Conservation (phyloP, 2,329 filamentous ascomycete genomes). For the Xylaria sp. region DNA sequence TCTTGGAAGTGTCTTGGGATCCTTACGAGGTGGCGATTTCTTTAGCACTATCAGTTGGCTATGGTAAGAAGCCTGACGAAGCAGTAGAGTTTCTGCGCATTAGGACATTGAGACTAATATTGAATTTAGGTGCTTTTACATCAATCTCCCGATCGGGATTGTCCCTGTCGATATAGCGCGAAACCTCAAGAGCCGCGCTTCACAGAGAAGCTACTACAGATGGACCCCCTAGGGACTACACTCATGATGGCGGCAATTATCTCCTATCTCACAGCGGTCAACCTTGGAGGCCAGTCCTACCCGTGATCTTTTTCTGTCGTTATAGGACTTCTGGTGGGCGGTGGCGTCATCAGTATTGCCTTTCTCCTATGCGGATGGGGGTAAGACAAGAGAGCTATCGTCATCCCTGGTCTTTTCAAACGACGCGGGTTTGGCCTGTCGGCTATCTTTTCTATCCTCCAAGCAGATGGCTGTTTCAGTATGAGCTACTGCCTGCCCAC, state of each 20-base stretch:
- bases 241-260: background rate
- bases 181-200: background rate
- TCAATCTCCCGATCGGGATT: slow-evolving; percentile 35
- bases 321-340: background rate
- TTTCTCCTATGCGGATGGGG: background rate
- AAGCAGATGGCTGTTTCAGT: background rate
- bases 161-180: slow-evolving; percentile 13
- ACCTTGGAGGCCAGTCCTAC: background rate
- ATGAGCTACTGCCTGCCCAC: slow-evolving; percentile 48
- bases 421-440: background rate
- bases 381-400: background rate
- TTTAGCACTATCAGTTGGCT: background rate
- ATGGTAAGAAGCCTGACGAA: background rate
- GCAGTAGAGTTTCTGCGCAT: background rate
- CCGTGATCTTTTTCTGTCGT: background rate
- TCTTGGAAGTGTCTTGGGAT: background rate
- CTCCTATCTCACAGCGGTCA: background rate
- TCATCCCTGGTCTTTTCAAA: background rate
- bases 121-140: slow-evolving; percentile 22
- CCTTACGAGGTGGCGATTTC: background rate
- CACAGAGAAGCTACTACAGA: slow-evolving; percentile 23
- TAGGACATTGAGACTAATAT: background rate
- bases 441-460: background rate
- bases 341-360: background rate
- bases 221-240: slow-evolving; percentile 4